Evolutionary conservation across 176 grass and related monocot genomes (phyloP), one percentile per base, ranked within the genome.

Genomic region (Raddia distichophylla): DNA sequence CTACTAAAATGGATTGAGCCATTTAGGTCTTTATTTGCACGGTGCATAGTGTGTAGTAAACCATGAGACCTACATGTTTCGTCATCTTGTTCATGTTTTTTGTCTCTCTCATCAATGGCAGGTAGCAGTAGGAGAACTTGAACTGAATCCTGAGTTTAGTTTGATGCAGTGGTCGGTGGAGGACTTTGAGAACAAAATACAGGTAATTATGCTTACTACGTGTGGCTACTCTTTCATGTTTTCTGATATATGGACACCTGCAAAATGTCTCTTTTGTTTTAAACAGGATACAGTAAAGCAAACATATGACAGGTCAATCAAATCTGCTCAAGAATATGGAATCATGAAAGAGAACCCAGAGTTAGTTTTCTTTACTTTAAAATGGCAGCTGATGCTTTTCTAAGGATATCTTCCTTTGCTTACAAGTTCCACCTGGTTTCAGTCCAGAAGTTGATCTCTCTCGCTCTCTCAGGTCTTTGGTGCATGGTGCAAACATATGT

Each of bases 171-270:
- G 93, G 85, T 96, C 97, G 6, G 76, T 94, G 67, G 93, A 93
- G 61, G 93, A 93, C 80, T 99, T 96, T 75, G 93, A 99, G 70
- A 93, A 86, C 65, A 96, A 96, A 89, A 91, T 99, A 89, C 96
- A 99, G 85, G 96, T 93, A 99, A 83, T 93, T 93, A 83, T 73
- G 32, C 51, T 50, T 63, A 22, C 14, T 15, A 12, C 48, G 49
- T 6, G 10, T 60, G 19, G 42, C 37, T 67, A 19, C 5, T 53
- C 19, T 44, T 71, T n/a, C 50, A 40, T 65, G 40, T 74, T n/a
- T 61, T 69, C 27, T 75, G 47, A 64, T 79, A 69, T 15, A 73
- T 15, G 55, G 61, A 65, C 12, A 45, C 54, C 43, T 64, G 16
- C 20, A 77, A 33, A 74, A 32, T 43, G 67, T 22, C n/a, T 80